Percentiles rank a stretch among this genome's conserved stretches.
Evolutionary conservation across 192 early-diverging fungal species (phyloP).

Genomic region (Spinellus fusiger): DNA sequence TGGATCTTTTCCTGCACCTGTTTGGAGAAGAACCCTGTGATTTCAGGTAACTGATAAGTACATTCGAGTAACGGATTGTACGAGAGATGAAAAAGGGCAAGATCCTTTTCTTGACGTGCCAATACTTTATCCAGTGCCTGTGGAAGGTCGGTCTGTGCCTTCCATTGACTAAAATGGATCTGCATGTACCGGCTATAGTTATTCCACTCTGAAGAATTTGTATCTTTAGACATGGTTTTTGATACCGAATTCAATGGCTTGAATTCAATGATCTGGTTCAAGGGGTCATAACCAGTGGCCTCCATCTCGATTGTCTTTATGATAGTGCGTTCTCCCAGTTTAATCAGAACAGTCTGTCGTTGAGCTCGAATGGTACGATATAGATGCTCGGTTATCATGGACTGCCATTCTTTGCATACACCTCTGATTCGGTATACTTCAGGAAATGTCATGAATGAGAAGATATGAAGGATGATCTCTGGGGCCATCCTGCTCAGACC

Average conservation of each 20-base stretch:
- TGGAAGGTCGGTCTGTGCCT: background rate
- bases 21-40: background rate
- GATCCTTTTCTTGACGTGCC: constrained; percentile 3
- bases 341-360: background rate
- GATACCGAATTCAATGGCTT: constrained; percentile 4
- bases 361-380: constrained; percentile 1
- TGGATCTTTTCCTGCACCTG: background rate
- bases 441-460: constrained; percentile 11
- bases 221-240: background rate
- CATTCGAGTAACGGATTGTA: constrained; percentile 25
- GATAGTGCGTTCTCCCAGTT: constrained; percentile 5
- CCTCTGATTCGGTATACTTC: constrained; percentile 15
- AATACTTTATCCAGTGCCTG: background rate
- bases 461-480: constrained; percentile 18
- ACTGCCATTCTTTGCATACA: background rate
- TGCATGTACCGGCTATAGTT: constrained; percentile 12
- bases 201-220: constrained; percentile 1
- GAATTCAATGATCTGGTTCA: constrained; percentile 22
- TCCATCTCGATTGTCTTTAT: constrained; percentile 2
- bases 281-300: constrained; percentile 8
- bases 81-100: constrained; percentile 11
- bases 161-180: constrained; percentile 23
- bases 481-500: constrained; percentile 5
- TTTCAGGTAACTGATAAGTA: constrained; percentile 12
- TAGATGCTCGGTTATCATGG: constrained; percentile 10